Conservation (phyloP, 208 protist genomes). For the Wallacemonas sp. region DNA sequence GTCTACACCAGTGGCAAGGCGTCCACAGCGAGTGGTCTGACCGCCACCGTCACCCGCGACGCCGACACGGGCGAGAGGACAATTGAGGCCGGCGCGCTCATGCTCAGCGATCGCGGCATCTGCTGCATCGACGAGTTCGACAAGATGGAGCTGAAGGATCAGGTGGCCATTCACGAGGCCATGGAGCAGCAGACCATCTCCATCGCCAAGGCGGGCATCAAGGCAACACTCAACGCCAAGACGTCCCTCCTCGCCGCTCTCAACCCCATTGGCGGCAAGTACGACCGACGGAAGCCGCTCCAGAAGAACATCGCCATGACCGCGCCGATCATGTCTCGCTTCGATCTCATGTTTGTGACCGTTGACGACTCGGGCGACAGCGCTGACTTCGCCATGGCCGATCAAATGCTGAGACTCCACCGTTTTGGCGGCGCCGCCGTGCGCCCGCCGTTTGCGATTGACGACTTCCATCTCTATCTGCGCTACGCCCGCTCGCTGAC, state of each 20-base stretch:
- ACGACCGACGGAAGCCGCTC: slow-evolving; percentile 93
- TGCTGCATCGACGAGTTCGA: slow-evolving; percentile 99
- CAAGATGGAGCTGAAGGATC: slow-evolving; percentile 99
- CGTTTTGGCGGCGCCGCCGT: slow-evolving; percentile 81
- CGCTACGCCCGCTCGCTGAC: slow-evolving; percentile 91
- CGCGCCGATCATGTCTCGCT: slow-evolving; percentile 99
- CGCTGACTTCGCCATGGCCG: slow-evolving; percentile 97
- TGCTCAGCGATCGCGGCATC: slow-evolving; percentile 99
- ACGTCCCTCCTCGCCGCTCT: slow-evolving; percentile 98
- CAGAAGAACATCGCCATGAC: slow-evolving; percentile 95
- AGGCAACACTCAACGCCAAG: slow-evolving; percentile 99
- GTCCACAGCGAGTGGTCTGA: slow-evolving; percentile 96
- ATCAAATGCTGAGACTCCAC: slow-evolving; percentile 96
- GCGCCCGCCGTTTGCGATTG: slow-evolving; percentile 65
- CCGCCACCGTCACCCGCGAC: slow-evolving; percentile 98
- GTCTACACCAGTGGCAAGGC: slow-evolving; percentile 99
- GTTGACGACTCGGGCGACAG: slow-evolving; percentile 96
- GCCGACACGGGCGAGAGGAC: slow-evolving; percentile 99
- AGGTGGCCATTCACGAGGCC: slow-evolving; percentile 99
- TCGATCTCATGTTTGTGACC: slow-evolving; percentile 99
- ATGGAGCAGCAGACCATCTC: slow-evolving; percentile 99
- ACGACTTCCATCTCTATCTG: slow-evolving; percentile 94
- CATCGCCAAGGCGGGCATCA: slow-evolving; percentile 98
- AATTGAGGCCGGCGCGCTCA: slow-evolving; percentile 99
- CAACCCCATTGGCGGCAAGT: slow-evolving; percentile 98